Percentiles rank a stretch among this genome's conserved stretches.
Evolutionary conservation across 2,329 filamentous ascomycete species (phyloP).

Genomic region (Botrytis porri): DNA sequence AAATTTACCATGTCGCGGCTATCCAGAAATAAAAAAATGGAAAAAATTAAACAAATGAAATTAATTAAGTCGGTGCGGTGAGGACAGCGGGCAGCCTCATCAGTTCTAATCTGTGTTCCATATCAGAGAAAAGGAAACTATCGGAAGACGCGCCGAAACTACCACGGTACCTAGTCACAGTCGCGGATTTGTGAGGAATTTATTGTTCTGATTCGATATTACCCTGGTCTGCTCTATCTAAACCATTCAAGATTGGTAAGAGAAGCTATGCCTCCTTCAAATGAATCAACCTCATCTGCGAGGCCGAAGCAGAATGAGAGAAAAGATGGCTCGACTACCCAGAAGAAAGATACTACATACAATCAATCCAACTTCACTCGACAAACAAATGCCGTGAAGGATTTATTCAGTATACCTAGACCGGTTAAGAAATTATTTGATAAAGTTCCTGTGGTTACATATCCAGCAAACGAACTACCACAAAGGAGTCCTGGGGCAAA

Average conservation of each 20-base stretch:
- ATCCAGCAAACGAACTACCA: conserved; percentile 73
- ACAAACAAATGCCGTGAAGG: conserved; percentile 25
- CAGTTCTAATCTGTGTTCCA: background rate
- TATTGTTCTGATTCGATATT: background rate
- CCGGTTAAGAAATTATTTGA: conserved; percentile 83
- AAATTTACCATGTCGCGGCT: background rate
- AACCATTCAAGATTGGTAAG: background rate
- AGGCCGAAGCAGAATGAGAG: background rate
- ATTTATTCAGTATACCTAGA: conserved; percentile 53
- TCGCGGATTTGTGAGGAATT: background rate
- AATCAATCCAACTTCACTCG: conserved; percentile 25
- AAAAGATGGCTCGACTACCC: background rate
- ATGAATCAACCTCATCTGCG: background rate
- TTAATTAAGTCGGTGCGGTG: background rate
- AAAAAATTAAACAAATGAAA: background rate
- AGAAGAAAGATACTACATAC: conserved; percentile 11
- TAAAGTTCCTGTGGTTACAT: conserved; percentile 73
- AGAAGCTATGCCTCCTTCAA: conserved; percentile 10
- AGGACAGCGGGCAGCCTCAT: conserved; percentile 9
- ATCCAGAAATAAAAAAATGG: background rate
- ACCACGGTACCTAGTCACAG: conserved; percentile 1
- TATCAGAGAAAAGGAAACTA: background rate
- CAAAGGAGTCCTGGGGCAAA: conserved; percentile 50
- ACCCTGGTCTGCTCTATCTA: background rate
- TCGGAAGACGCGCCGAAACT: conserved; percentile 5